Evolutionary conservation across 495 filamentous ascomycete genomes (phyloP).

Genomic region (Platismatia glauca): DNA sequence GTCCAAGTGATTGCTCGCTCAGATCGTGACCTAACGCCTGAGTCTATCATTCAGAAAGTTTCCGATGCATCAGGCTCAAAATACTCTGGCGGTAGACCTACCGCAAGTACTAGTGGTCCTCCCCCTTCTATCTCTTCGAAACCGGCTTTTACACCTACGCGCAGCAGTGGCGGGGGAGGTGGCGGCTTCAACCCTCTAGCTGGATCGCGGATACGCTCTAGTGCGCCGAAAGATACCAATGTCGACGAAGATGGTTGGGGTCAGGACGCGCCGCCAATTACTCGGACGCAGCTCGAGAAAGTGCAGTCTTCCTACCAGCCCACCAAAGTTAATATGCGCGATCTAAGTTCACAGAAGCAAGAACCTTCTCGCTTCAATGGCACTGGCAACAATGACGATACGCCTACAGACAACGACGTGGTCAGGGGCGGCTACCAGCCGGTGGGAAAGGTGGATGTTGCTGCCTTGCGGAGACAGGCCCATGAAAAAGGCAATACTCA

Average conservation of each 20-base stretch:
- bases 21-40: constrained; percentile 75
- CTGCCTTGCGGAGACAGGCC: constrained; percentile 73
- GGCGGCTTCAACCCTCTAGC: constrained; percentile 55
- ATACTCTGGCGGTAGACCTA: constrained; percentile 55
- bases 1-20: constrained; percentile 94
- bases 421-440: constrained; percentile 91
- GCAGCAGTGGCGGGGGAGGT: constrained; percentile 49
- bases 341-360: constrained; percentile 59
- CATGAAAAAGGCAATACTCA: constrained; percentile 47
- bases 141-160: constrained; percentile 78
- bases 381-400: constrained; percentile 27
- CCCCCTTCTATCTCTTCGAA: constrained; percentile 72
- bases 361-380: constrained; percentile 48
- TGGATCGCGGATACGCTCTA: constrained; percentile 40
- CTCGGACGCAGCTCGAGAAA: constrained; percentile 81
- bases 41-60: constrained; percentile 86
- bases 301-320: constrained; percentile 87
- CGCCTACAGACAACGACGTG: constrained; percentile 45
- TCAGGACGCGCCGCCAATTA: constrained; percentile 81
- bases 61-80: constrained; percentile 92
- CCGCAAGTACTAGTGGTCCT: constrained; percentile 39
- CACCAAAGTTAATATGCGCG: constrained; percentile 82
- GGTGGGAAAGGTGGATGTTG: constrained; percentile 92
- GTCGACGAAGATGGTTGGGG: constrained; percentile 84
- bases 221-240: constrained; percentile 37